Evolutionary conservation across 305 asterid species (phyloP).

Genomic region (Fraxinus latifolia): DNA sequence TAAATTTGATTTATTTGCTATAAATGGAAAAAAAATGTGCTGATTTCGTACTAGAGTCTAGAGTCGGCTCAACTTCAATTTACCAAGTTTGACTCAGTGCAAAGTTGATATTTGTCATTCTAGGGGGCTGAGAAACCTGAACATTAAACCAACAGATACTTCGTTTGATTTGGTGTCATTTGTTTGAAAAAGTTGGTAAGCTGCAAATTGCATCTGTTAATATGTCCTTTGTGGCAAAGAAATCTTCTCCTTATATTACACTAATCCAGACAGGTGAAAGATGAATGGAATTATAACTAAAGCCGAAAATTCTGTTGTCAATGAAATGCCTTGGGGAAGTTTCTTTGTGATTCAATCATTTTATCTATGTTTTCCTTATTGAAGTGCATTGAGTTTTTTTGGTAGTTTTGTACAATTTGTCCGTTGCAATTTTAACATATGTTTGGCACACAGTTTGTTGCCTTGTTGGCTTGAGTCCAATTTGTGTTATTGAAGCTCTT

Average conservation of each 20-base stretch:
- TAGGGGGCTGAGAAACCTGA: neutral
- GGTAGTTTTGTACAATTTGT: neutral
- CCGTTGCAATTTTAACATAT: constrained; percentile 1
- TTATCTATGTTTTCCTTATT: neutral
- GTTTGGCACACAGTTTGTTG: neutral
- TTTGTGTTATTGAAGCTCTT: neutral
- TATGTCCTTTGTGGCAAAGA: neutral
- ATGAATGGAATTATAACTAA: neutral
- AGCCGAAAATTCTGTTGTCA: constrained; percentile 4
- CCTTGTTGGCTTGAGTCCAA: neutral
- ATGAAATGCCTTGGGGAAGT: neutral
- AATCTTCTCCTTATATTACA: constrained; percentile 8
- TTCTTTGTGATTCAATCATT: neutral
- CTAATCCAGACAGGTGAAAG: constrained; percentile 4
- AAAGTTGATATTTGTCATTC: neutral
- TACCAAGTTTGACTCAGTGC: neutral
- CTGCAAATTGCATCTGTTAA: neutral
- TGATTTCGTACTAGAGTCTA: neutral
- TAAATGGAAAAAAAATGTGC: neutral
- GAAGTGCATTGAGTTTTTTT: neutral
- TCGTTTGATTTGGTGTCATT: neutral
- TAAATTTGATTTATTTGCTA: constrained; percentile 7
- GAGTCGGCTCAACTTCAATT: neutral
- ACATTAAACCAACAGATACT: neutral
- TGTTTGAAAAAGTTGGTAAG: neutral